A percentile compares a stretch with the other conserved stretches of the same genome.
Evolutionary conservation across 2,329 filamentous ascomycete species (phyloP).

Genomic region (Aspergillus piperis): DNA sequence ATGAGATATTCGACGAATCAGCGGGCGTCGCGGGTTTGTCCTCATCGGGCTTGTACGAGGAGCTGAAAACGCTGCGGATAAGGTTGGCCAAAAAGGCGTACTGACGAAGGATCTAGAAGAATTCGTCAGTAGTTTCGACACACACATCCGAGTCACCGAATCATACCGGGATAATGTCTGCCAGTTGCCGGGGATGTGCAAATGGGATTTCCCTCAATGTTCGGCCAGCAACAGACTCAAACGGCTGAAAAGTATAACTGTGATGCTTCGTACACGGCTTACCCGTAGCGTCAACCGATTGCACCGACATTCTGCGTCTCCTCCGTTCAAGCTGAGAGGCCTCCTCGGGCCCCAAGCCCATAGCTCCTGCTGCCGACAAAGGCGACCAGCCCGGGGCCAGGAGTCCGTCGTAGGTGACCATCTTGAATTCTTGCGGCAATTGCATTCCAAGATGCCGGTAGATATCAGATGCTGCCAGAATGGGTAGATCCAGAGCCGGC

Average conservation of each 20-base stretch:
- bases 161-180: slow-evolving; percentile 45
- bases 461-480: slow-evolving; percentile 44
- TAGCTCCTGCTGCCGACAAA: slow-evolving; percentile 23
- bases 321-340: slow-evolving; percentile 31
- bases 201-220: slow-evolving; percentile 47
- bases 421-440: slow-evolving; percentile 43
- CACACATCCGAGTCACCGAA: neutral
- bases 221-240: slow-evolving; percentile 43
- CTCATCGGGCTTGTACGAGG: slow-evolving; percentile 20
- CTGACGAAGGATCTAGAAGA: slow-evolving; percentile 43
- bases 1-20: slow-evolving; percentile 7
- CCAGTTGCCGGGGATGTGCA: slow-evolving; percentile 48
- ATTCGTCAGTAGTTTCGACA: neutral
- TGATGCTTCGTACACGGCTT: slow-evolving; percentile 37
- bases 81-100: slow-evolving; percentile 46
- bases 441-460: slow-evolving; percentile 43
- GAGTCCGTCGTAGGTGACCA: slow-evolving; percentile 42
- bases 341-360: slow-evolving; percentile 29
- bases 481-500: slow-evolving; percentile 45
- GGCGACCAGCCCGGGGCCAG: slow-evolving; percentile 37
- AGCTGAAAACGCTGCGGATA: slow-evolving; percentile 38
- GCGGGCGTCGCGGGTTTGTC: slow-evolving; percentile 9
- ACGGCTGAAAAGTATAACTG: slow-evolving; percentile 46
- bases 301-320: slow-evolving; percentile 36
- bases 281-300: slow-evolving; percentile 34